phyloP scores from a whole-genome alignment of 768 basidiomycete genomes.

The Suillus lakei region DNA sequence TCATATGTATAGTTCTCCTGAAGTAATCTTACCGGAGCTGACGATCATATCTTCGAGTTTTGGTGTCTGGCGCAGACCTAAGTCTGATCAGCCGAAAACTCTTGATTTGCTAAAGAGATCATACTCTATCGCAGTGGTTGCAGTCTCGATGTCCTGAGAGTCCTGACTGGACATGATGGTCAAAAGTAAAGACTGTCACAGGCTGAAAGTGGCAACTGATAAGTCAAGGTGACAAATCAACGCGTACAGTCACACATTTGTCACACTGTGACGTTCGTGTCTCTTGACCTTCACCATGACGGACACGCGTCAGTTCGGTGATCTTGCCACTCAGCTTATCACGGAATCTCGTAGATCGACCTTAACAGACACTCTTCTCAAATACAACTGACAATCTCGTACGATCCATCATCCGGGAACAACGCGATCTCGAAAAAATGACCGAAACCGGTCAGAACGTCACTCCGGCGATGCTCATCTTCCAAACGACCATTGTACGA shows the following conservation, averaged over 20 bases:
- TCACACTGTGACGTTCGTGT: conserved; percentile 14
- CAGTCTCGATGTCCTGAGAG: conserved; percentile 53
- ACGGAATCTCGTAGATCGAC: conserved; percentile 87
- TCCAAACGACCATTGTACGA: conserved; percentile 86
- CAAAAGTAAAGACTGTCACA: not conserved
- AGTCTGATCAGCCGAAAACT: conserved; percentile 12
- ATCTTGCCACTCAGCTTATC: conserved; percentile 87
- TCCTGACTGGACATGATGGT: conserved; percentile 38
- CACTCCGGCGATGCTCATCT: conserved; percentile 70
- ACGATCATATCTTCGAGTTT: conserved; percentile 92
- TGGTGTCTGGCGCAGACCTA: conserved; percentile 77
- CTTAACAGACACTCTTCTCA: conserved; percentile 80
- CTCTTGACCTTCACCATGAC: conserved; percentile 31
- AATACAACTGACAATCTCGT: conserved; percentile 93
- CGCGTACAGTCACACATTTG: conserved; percentile 14
- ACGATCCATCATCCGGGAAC: conserved; percentile 85
- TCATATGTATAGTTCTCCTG: conserved; percentile 6
- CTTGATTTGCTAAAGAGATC: conserved; percentile 15
- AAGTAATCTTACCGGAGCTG: conserved; percentile 74
- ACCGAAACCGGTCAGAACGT: conserved; percentile 51
- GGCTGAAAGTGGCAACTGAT: conserved; percentile 10
- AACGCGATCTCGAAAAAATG: conserved; percentile 80
- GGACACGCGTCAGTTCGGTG: conserved; percentile 73
- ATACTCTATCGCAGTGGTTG: conserved; percentile 46
- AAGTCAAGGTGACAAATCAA: conserved; percentile 11